Evolutionary conservation across 306 rosid genomes (phyloP).

Genomic region (Citrullus amarus): DNA sequence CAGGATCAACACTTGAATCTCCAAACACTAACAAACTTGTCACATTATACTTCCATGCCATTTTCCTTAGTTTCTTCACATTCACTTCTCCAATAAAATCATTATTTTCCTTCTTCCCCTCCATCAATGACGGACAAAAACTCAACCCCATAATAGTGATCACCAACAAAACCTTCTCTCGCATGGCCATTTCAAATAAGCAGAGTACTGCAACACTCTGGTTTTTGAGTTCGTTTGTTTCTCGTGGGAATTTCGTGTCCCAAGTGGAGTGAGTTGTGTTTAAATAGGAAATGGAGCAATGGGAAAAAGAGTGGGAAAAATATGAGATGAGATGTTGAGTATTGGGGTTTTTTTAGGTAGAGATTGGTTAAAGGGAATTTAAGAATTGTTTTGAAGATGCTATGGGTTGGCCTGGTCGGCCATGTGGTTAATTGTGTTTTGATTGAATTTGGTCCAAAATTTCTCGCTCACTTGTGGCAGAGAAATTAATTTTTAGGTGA

Average conservation of each 20-base stretch:
- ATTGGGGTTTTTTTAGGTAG: not conserved
- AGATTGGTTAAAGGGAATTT: not conserved
- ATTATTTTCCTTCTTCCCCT: not conserved
- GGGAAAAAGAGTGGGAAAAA: not conserved
- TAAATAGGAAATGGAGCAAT: not conserved
- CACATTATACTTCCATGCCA: not conserved
- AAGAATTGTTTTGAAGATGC: not conserved
- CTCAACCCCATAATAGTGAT: not conserved
- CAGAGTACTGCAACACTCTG: too few species aligned
- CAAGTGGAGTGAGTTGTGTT: not conserved
- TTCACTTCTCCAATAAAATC: not conserved
- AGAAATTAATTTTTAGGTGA: too few species aligned
- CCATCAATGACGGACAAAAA: not conserved
- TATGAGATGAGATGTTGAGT: not conserved
- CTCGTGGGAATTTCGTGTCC: not conserved
- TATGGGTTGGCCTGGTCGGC: too few species aligned
- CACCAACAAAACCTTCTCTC: not conserved
- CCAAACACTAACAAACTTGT: slow-evolving; percentile 40
- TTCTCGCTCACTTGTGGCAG: too few species aligned
- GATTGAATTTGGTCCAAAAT: too few species aligned
- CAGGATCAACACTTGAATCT: slow-evolving; percentile 77
- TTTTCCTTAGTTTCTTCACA: not conserved
- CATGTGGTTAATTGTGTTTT: too few species aligned
- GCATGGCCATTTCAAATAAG: not conserved
- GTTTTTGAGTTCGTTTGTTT: not conserved